Evolutionary conservation across 768 basidiomycete genomes (phyloP).

Genomic region (Mycena latifolia): DNA sequence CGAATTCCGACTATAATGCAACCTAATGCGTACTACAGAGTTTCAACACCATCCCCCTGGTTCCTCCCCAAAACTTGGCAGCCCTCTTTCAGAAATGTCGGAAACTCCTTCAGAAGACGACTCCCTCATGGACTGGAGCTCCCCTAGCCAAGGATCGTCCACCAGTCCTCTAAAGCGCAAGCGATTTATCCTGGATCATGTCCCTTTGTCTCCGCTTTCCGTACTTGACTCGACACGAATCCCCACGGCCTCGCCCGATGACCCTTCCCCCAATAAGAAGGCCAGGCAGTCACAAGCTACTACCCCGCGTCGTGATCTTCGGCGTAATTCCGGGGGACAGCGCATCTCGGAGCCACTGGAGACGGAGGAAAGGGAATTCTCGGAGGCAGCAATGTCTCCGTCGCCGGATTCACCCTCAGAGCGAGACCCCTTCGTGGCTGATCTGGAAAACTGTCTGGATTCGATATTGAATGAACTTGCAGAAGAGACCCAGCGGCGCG

Average conservation of each 20-base stretch:
- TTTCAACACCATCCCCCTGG: no score
- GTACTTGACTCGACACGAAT: not conserved
- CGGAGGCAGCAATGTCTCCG: not conserved
- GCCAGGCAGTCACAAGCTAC: not conserved
- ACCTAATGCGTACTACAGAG: no score
- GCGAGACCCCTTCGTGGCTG: constrained; percentile 8
- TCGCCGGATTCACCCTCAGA: not conserved
- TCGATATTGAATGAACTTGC: constrained; percentile 19
- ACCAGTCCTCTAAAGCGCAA: constrained; percentile 9
- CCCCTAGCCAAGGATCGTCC: not conserved
- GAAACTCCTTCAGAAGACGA: not conserved
- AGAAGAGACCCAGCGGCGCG: constrained; percentile 12
- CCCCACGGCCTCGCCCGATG: not conserved
- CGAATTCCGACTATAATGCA: no score
- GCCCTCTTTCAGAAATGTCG: not conserved
- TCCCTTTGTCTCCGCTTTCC: not conserved
- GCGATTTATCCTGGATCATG: not conserved
- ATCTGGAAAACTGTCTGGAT: constrained; percentile 9
- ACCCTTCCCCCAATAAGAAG: constrained; percentile 2
- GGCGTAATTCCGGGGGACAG: not conserved
- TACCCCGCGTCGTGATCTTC: not conserved
- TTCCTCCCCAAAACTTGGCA: no score
- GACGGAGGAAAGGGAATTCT: not conserved
- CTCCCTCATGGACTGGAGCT: constrained; percentile 3
- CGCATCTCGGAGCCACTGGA: not conserved